These are phyloP conservation scores for Ceratobasidium sp. DNA, from an alignment of 1,284 basidiomycete genomes.

Conservation along the genomic window DNA sequence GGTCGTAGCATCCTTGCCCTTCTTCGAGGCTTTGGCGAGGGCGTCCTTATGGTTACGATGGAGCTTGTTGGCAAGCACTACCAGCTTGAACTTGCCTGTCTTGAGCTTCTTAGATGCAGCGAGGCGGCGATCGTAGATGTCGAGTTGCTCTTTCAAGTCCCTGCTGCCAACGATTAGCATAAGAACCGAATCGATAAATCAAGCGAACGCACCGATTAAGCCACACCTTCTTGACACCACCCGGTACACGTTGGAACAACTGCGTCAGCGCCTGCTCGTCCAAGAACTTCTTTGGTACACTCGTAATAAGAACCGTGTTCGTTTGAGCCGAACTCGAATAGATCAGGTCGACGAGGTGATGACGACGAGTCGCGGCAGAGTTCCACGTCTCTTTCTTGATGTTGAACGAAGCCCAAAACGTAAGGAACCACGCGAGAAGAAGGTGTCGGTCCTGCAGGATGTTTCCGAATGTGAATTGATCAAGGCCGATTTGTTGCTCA, in stretches of 20 bases:
- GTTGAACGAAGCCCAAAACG: constrained; percentile 79
- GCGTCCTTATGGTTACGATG: constrained; percentile 55
- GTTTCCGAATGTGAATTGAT: constrained; percentile 68
- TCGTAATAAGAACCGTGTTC: constrained; percentile 82
- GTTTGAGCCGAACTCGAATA: constrained; percentile 79
- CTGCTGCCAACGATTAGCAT: constrained; percentile 52
- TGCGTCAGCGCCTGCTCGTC: constrained; percentile 72
- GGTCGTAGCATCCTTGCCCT: constrained; percentile 42
- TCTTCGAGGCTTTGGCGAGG: constrained; percentile 54
- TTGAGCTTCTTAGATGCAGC: constrained; percentile 75
- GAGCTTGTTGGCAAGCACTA: constrained; percentile 66
- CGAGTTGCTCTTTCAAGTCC: constrained; percentile 72
- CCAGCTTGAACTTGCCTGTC: constrained; percentile 69
- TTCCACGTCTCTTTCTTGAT: constrained; percentile 75
- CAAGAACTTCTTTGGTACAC: constrained; percentile 74
- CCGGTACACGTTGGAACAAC: constrained; percentile 79
- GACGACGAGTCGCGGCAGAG: constrained; percentile 77
- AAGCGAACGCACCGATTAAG: constrained; percentile 66
- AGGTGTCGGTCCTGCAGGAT: constrained; percentile 54
- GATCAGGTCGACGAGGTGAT: constrained; percentile 73
- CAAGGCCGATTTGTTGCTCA: constrained; percentile 62
- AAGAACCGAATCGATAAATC: background rate
- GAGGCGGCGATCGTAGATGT: constrained; percentile 70
- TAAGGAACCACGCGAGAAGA: constrained; percentile 56
- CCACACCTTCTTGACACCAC: constrained; percentile 84